Conservation (phyloP, 2,329 filamentous ascomycete genomes). For the Thielaviopsis punctulata region DNA sequence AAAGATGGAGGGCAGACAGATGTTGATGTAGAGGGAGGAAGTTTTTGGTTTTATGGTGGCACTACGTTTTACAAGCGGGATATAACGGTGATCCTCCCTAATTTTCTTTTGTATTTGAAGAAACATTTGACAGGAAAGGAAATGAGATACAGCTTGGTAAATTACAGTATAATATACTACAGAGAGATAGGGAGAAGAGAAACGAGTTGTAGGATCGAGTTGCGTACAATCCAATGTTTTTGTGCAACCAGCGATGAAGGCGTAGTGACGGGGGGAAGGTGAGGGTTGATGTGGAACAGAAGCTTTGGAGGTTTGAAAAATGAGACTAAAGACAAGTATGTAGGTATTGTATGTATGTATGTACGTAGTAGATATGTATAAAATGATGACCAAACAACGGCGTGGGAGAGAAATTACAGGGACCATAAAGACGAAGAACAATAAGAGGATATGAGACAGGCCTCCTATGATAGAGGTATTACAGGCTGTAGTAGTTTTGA, state of each 20-base stretch:
- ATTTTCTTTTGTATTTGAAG: neutral
- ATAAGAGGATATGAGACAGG: too few species aligned
- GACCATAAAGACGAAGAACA: too few species aligned
- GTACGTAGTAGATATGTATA: too few species aligned
- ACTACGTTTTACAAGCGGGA: neutral
- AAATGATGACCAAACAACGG: too few species aligned
- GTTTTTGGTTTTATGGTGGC: neutral
- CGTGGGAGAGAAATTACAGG: too few species aligned
- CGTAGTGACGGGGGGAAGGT: neutral
- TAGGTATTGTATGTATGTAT: too few species aligned
- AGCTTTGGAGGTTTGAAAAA: too few species aligned
- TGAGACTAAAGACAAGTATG: too few species aligned
- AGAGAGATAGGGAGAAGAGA: neutral
- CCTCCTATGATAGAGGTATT: too few species aligned
- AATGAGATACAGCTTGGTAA: neutral
- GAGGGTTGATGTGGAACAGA: neutral
- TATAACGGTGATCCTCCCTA: neutral
- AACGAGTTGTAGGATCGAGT: neutral
- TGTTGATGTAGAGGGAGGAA: neutral
- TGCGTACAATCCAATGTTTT: neutral
- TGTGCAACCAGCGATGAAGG: neutral
- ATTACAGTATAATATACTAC: neutral
- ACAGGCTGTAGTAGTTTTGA: too few species aligned
- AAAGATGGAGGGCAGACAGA: neutral
- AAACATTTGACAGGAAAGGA: neutral